Percentiles rank a stretch among this genome's conserved stretches.
Conservation (phyloP, 2,329 filamentous ascomycete genomes). For the Pseudocercospora eumusae region DNA sequence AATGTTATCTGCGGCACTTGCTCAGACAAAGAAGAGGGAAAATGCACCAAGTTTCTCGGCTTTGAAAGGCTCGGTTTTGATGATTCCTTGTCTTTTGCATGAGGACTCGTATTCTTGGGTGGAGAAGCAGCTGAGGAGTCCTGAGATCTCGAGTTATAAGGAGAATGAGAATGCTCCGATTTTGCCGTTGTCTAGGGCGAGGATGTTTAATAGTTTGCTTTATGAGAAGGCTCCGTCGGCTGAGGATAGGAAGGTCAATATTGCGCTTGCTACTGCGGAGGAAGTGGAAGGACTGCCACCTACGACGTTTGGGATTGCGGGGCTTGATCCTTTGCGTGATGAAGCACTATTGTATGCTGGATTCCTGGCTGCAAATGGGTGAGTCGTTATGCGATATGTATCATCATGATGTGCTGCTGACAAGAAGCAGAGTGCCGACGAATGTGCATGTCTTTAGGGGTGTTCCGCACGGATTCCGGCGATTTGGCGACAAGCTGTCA, state of each 20-base stretch:
- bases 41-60: conserved; percentile 32
- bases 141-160: conserved; percentile 48
- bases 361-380: conserved; percentile 48
- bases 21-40: conserved; percentile 43
- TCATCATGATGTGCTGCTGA: neutral
- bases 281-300: conserved; percentile 50
- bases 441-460: conserved; percentile 54
- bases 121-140: conserved; percentile 43
- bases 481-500: conserved; percentile 46
- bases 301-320: conserved; percentile 50
- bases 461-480: conserved; percentile 57
- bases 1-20: conserved; percentile 48
- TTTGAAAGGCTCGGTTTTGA: conserved; percentile 55
- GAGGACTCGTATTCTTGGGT: conserved; percentile 41
- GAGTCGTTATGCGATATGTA: neutral
- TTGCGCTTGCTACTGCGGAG: conserved; percentile 38
- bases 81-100: conserved; percentile 53
- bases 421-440: conserved; percentile 45
- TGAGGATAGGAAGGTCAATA: conserved; percentile 45
- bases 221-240: conserved; percentile 23
- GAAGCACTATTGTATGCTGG: conserved; percentile 53
- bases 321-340: conserved; percentile 53
- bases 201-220: conserved; percentile 32
- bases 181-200: conserved; percentile 45
- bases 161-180: conserved; percentile 55